Percentiles rank a stretch among this genome's conserved stretches.
phyloP scores from a whole-genome alignment of 495 filamentous ascomycete genomes.

The Staphylotrichum longicolle region DNA sequence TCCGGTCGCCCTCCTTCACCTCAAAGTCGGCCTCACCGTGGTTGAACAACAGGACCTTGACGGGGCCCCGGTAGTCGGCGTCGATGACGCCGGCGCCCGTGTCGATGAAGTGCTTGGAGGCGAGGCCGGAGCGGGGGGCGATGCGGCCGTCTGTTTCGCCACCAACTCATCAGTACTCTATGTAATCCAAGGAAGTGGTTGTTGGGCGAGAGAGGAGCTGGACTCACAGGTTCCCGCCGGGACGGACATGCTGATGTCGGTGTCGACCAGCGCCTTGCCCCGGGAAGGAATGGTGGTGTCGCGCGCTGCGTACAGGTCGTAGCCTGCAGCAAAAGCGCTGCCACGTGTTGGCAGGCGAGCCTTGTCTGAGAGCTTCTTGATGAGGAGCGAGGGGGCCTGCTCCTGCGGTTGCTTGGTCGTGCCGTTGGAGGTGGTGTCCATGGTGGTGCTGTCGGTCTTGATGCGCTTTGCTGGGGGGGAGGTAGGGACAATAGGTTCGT shows the following conservation, averaged over 20 bases:
- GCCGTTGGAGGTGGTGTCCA: constrained; percentile 12
- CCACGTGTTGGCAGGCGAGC: constrained; percentile 81
- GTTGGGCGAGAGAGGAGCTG: neutral
- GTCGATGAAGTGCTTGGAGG: constrained; percentile 90
- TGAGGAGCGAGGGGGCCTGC: constrained; percentile 60
- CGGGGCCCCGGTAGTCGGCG: constrained; percentile 90
- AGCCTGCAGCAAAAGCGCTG: constrained; percentile 85
- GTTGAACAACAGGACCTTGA: constrained; percentile 95
- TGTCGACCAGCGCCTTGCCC: constrained; percentile 84
- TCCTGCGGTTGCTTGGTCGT: constrained; percentile 22
- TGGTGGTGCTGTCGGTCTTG: constrained; percentile 36
- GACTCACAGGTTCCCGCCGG: constrained; percentile 80
- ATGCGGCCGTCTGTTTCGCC: constrained; percentile 72
- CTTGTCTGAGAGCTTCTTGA: constrained; percentile 78
- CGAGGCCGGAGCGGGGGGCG: constrained; percentile 88
- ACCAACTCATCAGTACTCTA: neutral
- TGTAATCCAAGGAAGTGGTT: neutral
- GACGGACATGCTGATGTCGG: constrained; percentile 83
- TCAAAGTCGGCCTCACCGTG: constrained; percentile 78
- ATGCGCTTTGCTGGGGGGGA: constrained; percentile 50
- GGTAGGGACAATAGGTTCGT: constrained; percentile 36
- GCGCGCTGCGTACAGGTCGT: constrained; percentile 79
- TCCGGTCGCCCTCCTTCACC: constrained; percentile 78
- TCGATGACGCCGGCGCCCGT: constrained; percentile 95
- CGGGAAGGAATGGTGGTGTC: constrained; percentile 72